These are phyloP conservation scores for Eucalyptus marginata DNA, from an alignment of 345 rosid species.

Conservation along the genomic window DNA sequence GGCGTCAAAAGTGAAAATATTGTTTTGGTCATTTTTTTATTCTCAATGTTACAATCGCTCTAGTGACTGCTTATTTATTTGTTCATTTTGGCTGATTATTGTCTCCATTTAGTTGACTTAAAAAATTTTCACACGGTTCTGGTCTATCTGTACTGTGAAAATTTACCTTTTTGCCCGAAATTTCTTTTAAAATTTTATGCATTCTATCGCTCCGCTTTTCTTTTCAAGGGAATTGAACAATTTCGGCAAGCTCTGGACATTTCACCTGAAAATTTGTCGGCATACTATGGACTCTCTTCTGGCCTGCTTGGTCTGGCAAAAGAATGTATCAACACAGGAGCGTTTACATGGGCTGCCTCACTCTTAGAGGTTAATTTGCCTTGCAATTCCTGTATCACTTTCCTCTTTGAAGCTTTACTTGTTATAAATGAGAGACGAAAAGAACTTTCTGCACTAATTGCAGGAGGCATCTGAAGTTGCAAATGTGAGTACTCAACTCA, in stretches of 20 bases:
- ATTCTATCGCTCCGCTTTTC: background rate
- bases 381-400: background rate
- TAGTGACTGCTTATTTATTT: background rate
- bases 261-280: slow-evolving; percentile 64
- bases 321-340: slow-evolving; percentile 73
- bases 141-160: background rate
- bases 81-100: background rate
- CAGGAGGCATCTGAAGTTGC: slow-evolving; percentile 75
- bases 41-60: background rate
- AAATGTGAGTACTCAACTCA: slow-evolving; percentile 22
- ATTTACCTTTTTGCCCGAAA: background rate
- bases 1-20: background rate
- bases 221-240: slow-evolving; percentile 62
- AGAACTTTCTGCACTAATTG: background rate
- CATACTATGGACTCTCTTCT: slow-evolving; percentile 76
- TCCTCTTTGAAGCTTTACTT: background rate
- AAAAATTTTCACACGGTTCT: background rate
- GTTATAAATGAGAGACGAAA: background rate
- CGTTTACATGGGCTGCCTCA: slow-evolving; percentile 82
- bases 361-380: slow-evolving; percentile 55
- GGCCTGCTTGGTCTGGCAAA: slow-evolving; percentile 78
- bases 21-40: background rate
- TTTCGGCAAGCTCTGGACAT: slow-evolving; percentile 69
- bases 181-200: background rate
- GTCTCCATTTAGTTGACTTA: background rate